Evolutionary conservation across 2,329 filamentous ascomycete genomes (phyloP), one percentile per base, ranked within the genome.

Genomic region (Metarhizium robertsii): DNA sequence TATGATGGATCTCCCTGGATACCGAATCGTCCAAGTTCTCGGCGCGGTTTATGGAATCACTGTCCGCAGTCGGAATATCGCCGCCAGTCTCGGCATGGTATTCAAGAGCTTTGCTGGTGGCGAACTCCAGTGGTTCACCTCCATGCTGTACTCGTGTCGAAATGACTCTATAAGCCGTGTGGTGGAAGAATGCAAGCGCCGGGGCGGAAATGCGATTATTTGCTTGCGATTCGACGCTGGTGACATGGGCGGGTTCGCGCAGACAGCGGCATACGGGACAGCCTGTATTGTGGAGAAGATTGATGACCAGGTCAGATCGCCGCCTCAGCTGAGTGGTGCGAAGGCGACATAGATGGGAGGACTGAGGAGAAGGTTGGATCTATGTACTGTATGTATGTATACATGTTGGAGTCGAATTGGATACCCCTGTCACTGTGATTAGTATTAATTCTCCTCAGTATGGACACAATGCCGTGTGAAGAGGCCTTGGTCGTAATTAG

Each of bases 1-100:
- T 53, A 85, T 84, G 80, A 81, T 79, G 67, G 81, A 85, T 62
- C 69, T 85, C 25, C 81, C 81, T 0, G 81, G 81, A 7, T 84
- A 84, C 67, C 79, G 76, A 59, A 72, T 85, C 50, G 75, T 78
- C 42, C 73, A 73, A 53, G 77, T 83, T 1, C 75, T 85, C 6
- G 82, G 82, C 54, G 76, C 79, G 7, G 77, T 82, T 34, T 82
- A 80, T 67, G 79, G 79, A 10, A 71, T 82, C 47, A 80, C 77
- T 0, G 79, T 82, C 6, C 78, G 79, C 10, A 78, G 77, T 16
- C 78, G 81, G 51, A 85, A 85, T 69, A 77, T 78, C 66, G 81
- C 76, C 5, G 79, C 81, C 2, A 74, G 75, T 43, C 62, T 84
- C 18, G 75, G 74, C 56, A 82, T 83, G 71, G 76, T 77, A 8